phyloP scores from a whole-genome alignment of 257 asterid genomes.

The Petunia secreta region DNA sequence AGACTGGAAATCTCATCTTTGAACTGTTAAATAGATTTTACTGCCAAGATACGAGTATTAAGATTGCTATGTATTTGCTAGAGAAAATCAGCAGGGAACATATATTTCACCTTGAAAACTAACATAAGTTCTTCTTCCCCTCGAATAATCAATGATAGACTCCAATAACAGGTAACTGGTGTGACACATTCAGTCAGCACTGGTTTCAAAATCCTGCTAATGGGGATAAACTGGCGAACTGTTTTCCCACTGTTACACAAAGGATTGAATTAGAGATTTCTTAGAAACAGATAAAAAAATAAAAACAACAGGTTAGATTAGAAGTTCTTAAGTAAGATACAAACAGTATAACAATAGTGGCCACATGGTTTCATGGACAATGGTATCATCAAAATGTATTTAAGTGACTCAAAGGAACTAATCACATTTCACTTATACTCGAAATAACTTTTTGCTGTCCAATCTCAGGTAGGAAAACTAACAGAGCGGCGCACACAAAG shows the following conservation, averaged over 20 bases:
- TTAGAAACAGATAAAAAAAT: background rate
- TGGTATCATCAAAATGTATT: slow-evolving; percentile 11
- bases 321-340: background rate
- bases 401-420: background rate
- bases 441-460: background rate
- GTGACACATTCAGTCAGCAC: slow-evolving; percentile 90
- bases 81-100: background rate
- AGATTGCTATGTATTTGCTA: background rate
- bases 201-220: slow-evolving; percentile 77
- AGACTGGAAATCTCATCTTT: background rate
- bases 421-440: background rate
- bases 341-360: background rate
- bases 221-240: slow-evolving; percentile 61
- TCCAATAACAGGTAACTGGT: slow-evolving; percentile 98
- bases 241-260: slow-evolving; percentile 66
- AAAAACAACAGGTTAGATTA: background rate
- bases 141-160: slow-evolving; percentile 64
- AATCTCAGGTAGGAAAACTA: background rate
- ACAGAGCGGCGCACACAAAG: background rate
- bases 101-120: slow-evolving; percentile 71
- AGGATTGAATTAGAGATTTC: slow-evolving; percentile 23
- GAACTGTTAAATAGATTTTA: background rate
- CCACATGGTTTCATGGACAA: slow-evolving; percentile 8
- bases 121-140: slow-evolving; percentile 74
- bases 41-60: background rate